phyloP scores from a whole-genome alignment of 1,284 basidiomycete species.

The Xerocomus amazonicus region DNA sequence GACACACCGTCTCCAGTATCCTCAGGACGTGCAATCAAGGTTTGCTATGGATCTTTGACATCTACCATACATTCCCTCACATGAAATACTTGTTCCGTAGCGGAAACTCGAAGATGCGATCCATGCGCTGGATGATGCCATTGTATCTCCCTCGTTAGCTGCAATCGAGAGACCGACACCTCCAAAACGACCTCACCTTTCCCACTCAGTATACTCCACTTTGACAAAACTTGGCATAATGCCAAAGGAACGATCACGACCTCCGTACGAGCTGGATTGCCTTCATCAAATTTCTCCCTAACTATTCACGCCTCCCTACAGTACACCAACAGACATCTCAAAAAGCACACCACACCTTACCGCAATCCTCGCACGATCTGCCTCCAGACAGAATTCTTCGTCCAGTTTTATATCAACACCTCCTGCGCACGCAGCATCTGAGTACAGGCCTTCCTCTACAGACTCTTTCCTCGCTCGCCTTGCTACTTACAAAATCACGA shows the following conservation, averaged over 20 bases:
- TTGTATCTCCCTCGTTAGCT: conserved; percentile 35
- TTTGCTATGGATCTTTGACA: conserved; percentile 5
- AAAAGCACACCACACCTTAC: conserved; percentile 64
- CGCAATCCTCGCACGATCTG: conserved; percentile 62
- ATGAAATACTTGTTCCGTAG: conserved; percentile 33
- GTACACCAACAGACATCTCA: conserved; percentile 34
- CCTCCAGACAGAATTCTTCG: conserved; percentile 38
- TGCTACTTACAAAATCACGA: conserved; percentile 69
- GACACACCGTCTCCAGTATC: conserved; percentile 16
- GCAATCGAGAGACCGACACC: conserved; percentile 41
- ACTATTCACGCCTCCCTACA: conserved; percentile 9
- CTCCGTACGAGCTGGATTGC: conserved; percentile 35
- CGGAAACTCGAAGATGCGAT: conserved; percentile 74
- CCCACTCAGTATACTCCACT: conserved; percentile 66
- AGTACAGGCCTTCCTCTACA: conserved; percentile 74
- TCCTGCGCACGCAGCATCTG: conserved; percentile 41
- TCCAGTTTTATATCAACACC: conserved; percentile 32
- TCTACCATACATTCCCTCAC: neutral
- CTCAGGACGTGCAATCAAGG: conserved; percentile 33
- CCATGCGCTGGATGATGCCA: conserved; percentile 57
- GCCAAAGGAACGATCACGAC: conserved; percentile 40
- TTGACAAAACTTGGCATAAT: conserved; percentile 71
- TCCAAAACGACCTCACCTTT: conserved; percentile 49
- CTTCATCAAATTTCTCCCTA: conserved; percentile 1
- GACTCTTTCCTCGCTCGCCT: conserved; percentile 68